These are phyloP conservation scores for Tylopilus balloui DNA, from an alignment of 768 basidiomycete species.

Conservation along the genomic window DNA sequence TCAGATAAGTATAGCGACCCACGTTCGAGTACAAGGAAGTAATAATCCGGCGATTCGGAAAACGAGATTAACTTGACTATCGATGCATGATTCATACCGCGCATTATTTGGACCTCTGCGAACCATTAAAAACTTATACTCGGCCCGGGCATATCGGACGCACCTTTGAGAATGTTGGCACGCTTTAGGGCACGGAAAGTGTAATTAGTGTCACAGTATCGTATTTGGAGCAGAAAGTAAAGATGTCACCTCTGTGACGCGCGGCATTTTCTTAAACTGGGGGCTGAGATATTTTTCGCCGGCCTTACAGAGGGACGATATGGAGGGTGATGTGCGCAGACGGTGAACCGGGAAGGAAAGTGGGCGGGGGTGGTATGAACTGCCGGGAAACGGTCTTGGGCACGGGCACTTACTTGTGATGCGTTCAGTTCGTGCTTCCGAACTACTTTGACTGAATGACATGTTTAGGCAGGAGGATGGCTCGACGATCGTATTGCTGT, in stretches of 20 bases:
- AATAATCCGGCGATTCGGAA: conserved; percentile 88
- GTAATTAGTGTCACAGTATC: conserved; percentile 16
- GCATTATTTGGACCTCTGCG: conserved; percentile 98
- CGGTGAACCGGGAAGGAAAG: conserved; percentile 21
- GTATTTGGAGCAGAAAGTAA: conserved; percentile 18
- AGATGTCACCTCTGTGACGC: conserved; percentile 87
- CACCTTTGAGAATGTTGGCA: conserved; percentile 94
- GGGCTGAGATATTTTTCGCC: conserved; percentile 91
- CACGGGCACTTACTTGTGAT: conserved; percentile 68
- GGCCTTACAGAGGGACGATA: conserved; percentile 50
- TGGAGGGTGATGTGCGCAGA: conserved; percentile 10
- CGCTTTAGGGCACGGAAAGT: conserved; percentile 51
- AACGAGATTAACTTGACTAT: conserved; percentile 91
- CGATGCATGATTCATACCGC: conserved; percentile 85
- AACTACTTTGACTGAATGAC: conserved; percentile 77
- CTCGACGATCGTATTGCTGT: not conserved
- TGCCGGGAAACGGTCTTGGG: conserved; percentile 20
- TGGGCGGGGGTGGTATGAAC: conserved; percentile 25
- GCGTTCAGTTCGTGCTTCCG: conserved; percentile 90
- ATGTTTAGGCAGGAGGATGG: conserved; percentile 4
- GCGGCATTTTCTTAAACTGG: conserved; percentile 95
- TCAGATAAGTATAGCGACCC: conserved; percentile 30
- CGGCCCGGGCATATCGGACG: not conserved
- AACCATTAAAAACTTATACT: conserved; percentile 3
- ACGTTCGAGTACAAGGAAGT: conserved; percentile 92